Percentiles rank a stretch among this genome's conserved stretches.
phyloP scores from a whole-genome alignment of 2,329 filamentous ascomycete species.

The Aspergillus brasiliensis region DNA sequence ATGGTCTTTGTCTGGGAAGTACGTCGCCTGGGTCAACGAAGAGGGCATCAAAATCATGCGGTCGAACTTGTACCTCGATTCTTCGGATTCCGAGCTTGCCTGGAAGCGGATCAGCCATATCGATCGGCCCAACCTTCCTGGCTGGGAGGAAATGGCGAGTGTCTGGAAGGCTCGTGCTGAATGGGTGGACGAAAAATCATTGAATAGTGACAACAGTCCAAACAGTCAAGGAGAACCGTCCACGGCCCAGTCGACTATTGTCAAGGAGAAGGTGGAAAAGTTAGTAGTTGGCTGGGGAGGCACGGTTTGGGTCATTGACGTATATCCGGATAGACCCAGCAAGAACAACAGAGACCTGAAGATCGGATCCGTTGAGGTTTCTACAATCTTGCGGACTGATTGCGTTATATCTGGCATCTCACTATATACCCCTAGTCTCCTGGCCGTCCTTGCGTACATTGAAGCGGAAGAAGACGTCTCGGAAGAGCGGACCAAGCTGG shows the following conservation, averaged over 20 bases:
- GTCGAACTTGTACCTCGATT: slow-evolving; percentile 78
- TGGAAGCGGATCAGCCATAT: slow-evolving; percentile 96
- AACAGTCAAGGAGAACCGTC: slow-evolving; percentile 46
- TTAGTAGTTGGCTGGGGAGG: slow-evolving; percentile 93
- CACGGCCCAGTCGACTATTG: slow-evolving; percentile 44
- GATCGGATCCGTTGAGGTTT: slow-evolving; percentile 81
- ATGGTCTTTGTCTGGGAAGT: slow-evolving; percentile 91
- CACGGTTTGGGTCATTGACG: slow-evolving; percentile 92
- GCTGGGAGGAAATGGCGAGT: slow-evolving; percentile 94
- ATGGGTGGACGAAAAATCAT: slow-evolving; percentile 83
- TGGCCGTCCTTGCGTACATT: slow-evolving; percentile 90
- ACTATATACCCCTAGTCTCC: slow-evolving; percentile 87
- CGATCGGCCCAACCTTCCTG: slow-evolving; percentile 79
- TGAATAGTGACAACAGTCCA: slow-evolving; percentile 70
- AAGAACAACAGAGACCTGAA: slow-evolving; percentile 70
- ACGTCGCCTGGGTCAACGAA: slow-evolving; percentile 94
- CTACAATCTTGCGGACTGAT: slow-evolving; percentile 94
- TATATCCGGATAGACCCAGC: slow-evolving; percentile 72
- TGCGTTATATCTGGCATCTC: slow-evolving; percentile 97
- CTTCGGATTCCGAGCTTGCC: slow-evolving; percentile 73
- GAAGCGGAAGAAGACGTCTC: slow-evolving; percentile 70
- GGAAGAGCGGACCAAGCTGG: slow-evolving; percentile 46
- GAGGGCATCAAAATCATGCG: slow-evolving; percentile 98
- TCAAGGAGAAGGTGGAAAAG: slow-evolving; percentile 61
- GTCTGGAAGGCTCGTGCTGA: slow-evolving; percentile 92